Percentiles rank a stretch among this genome's conserved stretches.
Evolutionary conservation across 495 filamentous ascomycete species (phyloP).

Genomic region (Talaromyces thailandensis): DNA sequence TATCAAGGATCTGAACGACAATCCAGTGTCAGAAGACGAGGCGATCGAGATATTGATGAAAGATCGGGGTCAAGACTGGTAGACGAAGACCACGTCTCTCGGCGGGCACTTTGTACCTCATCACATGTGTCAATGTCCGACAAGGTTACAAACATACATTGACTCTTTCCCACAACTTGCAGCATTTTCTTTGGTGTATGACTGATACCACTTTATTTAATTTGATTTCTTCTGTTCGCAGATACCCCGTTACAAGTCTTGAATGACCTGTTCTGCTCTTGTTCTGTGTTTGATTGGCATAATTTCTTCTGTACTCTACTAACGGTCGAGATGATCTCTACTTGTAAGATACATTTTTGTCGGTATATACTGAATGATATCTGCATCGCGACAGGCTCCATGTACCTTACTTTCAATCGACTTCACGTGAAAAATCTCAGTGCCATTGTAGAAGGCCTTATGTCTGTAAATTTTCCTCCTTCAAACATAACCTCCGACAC

Average conservation of each 20-base stretch:
- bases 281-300: neutral
- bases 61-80: conserved; percentile 42
- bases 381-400: neutral
- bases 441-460: neutral
- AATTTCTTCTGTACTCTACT: neutral
- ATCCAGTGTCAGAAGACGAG: conserved; percentile 38
- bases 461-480: neutral
- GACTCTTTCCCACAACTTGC: neutral
- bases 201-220: neutral
- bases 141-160: neutral
- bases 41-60: conserved; percentile 41
- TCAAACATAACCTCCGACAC: neutral
- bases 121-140: neutral
- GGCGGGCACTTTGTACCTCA: neutral
- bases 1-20: conserved; percentile 40
- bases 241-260: neutral
- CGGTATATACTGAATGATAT: neutral
- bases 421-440: neutral
- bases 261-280: neutral
- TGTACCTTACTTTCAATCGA: neutral
- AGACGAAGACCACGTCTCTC: conserved; percentile 1
- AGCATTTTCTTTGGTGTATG: neutral
- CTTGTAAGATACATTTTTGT: neutral
- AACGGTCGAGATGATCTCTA: neutral
- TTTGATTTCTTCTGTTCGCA: neutral